Conservation (phyloP, 225 moss, liverwort and hornwort genomes). For the Marchantia paleacea region DNA sequence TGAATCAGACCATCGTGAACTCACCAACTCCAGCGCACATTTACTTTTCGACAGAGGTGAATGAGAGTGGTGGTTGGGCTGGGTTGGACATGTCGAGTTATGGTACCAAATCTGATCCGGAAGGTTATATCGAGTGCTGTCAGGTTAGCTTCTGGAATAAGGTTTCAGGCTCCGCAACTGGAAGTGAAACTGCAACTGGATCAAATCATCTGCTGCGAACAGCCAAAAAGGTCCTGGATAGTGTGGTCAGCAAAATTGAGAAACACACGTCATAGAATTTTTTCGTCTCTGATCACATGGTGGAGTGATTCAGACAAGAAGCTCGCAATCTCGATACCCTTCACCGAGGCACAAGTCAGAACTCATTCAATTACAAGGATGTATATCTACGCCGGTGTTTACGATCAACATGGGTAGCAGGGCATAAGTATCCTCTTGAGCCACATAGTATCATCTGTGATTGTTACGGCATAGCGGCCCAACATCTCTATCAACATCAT, state of each 20-base stretch:
- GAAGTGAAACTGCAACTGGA: not conserved
- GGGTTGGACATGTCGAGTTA: slow-evolving; percentile 67
- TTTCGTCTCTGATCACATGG: not conserved
- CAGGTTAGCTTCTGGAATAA: slow-evolving; percentile 62
- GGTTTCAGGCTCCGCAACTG: not conserved
- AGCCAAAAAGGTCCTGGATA: not conserved
- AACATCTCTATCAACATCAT: too few species aligned
- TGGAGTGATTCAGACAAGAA: not conserved
- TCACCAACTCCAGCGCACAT: slow-evolving; percentile 55
- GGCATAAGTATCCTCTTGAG: too few species aligned
- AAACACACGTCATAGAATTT: not conserved
- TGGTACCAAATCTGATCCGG: slow-evolving; percentile 49
- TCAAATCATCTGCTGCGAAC: not conserved
- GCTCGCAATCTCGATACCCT: not conserved
- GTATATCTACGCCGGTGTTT: too few species aligned
- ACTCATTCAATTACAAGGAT: too few species aligned
- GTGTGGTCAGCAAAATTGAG: not conserved
- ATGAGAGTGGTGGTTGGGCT: slow-evolving; percentile 83
- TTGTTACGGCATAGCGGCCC: too few species aligned
- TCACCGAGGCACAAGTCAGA: not conserved
- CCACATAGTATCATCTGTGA: too few species aligned
- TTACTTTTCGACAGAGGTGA: slow-evolving; percentile 84
- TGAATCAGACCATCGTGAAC: slow-evolving; percentile 55
- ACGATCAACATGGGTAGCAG: too few species aligned
- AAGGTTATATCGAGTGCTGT: slow-evolving; percentile 64